These are phyloP conservation scores for Forsythia suspensa DNA, from an alignment of 257 asterid species.

Conservation along the genomic window DNA sequence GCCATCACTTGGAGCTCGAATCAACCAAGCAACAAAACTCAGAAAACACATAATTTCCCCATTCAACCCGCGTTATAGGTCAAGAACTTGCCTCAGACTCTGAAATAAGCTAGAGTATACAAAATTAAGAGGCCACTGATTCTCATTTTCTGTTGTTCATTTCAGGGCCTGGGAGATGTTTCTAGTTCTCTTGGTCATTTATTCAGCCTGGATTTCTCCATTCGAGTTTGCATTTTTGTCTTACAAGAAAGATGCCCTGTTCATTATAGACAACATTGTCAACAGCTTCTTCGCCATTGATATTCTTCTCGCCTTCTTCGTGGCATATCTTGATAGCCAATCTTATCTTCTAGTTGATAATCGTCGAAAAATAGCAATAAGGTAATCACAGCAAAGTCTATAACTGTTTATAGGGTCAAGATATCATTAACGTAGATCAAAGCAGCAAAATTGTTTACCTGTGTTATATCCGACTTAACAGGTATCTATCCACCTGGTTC, in stretches of 20 bases:
- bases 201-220: conserved; percentile 92
- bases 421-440: background rate
- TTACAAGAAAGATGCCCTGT: conserved; percentile 61
- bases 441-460: background rate
- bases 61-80: conserved; percentile 68
- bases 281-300: conserved; percentile 77
- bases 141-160: conserved; percentile 1
- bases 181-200: conserved; percentile 67
- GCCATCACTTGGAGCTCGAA: conserved; percentile 86
- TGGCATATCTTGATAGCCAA: conserved; percentile 73
- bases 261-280: conserved; percentile 71
- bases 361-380: conserved; percentile 63
- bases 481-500: conserved; percentile 89
- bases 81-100: conserved; percentile 13
- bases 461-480: conserved; percentile 25
- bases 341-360: conserved; percentile 74
- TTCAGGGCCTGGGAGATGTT: conserved; percentile 92
- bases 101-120: background rate
- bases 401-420: background rate
- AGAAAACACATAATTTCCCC: conserved; percentile 61
- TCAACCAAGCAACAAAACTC: conserved; percentile 61
- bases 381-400: conserved; percentile 38
- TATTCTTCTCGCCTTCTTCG: conserved; percentile 79
- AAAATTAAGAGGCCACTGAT: conserved; percentile 2
- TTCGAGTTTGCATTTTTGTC: conserved; percentile 79